Conservation (phyloP, 2,329 filamentous ascomycete species). For the Fonsecaea multimorphosa region DNA sequence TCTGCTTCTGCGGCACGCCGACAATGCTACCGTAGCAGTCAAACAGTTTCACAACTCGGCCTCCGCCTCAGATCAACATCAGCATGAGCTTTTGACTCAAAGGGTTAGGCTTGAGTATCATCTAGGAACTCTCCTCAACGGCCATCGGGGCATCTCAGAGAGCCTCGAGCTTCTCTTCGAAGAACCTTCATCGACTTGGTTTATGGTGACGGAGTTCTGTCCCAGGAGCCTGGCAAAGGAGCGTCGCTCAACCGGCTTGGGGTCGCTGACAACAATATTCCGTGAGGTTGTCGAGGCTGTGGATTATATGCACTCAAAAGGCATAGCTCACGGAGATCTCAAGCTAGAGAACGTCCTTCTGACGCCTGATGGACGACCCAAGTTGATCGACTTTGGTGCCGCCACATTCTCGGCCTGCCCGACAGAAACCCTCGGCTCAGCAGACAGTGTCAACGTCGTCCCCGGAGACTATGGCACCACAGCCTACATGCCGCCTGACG, state of each 20-base stretch:
- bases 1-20: constrained; percentile 1
- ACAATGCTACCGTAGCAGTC: constrained; percentile 13
- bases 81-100: background rate
- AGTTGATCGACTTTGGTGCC: constrained; percentile 10
- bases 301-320: background rate
- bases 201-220: constrained; percentile 1
- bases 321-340: constrained; percentile 3
- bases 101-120: constrained; percentile 7
- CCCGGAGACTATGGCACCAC: constrained; percentile 11
- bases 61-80: background rate
- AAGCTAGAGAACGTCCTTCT: constrained; percentile 12
- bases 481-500: constrained; percentile 7
- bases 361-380: background rate
- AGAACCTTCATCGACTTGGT: background rate
- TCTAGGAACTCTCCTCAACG: constrained; percentile 9
- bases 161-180: background rate
- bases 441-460: background rate
- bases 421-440: constrained; percentile 1
- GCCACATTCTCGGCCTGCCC: background rate
- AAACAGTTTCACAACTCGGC: background rate
- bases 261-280: background rate
- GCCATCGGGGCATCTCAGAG: background rate
- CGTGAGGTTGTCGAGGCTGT: background rate
- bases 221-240: constrained; percentile 7
- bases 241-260: background rate